Percentiles rank a stretch among this genome's conserved stretches.
These are phyloP conservation scores for Boechera stricta DNA, from an alignment of 345 rosid species.

Conservation along the genomic window DNA sequence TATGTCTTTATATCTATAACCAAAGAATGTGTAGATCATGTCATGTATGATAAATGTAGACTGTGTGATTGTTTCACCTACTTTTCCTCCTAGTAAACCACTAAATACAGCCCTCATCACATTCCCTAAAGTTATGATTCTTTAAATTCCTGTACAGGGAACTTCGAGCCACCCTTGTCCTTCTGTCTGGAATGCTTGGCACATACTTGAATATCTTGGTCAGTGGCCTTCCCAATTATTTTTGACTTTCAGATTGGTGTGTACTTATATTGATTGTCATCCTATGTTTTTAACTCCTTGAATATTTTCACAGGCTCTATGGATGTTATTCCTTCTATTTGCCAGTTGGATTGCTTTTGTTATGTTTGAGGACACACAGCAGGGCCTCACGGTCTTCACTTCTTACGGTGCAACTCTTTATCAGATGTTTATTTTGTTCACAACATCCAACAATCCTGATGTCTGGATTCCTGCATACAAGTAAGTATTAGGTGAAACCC, in stretches of 20 bases:
- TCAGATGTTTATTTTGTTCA: conserved; percentile 87
- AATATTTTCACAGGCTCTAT: conserved; percentile 72
- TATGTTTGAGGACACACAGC: conserved; percentile 93
- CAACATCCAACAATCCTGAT: conserved; percentile 98
- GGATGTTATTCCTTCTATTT: conserved; percentile 85
- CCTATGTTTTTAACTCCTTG: conserved; percentile 27
- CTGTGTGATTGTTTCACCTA: conserved; percentile 9
- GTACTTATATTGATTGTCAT: conserved; percentile 22
- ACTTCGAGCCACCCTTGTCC: conserved; percentile 61
- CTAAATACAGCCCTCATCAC: not conserved
- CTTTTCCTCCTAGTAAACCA: not conserved
- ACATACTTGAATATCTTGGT: conserved; percentile 91
- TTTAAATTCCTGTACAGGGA: conserved; percentile 56
- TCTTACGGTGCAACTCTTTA: conserved; percentile 85
- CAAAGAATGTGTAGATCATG: not conserved
- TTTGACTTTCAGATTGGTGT: conserved; percentile 19
- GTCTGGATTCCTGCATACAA: conserved; percentile 98
- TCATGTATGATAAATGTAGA: not conserved
- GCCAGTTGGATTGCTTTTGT: conserved; percentile 96
- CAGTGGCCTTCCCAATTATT: conserved; percentile 48
- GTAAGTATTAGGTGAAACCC: conserved; percentile 60
- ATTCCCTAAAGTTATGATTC: conserved; percentile 14
- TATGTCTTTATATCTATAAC: not conserved
- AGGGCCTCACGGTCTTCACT: conserved; percentile 71
- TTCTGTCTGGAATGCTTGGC: conserved; percentile 89